Evolutionary conservation across 2,329 filamentous ascomycete genomes (phyloP).

Genomic region (Seiridium cupressi): DNA sequence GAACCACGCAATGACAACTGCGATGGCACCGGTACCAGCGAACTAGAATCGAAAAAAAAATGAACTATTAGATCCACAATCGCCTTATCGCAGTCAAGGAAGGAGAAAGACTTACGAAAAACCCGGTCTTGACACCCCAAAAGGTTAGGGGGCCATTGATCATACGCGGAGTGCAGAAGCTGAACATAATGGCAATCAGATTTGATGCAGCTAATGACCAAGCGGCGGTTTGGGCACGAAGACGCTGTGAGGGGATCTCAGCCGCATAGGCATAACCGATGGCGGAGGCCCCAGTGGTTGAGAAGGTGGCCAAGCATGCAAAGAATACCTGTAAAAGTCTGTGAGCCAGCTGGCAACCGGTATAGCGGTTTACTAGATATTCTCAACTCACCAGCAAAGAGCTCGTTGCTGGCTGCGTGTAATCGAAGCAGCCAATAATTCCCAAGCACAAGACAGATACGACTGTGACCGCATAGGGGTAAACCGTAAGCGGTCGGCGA

Average conservation of each 20-base stretch:
- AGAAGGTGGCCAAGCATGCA: slow-evolving; percentile 1
- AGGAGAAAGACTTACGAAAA: background rate
- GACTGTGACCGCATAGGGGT: background rate
- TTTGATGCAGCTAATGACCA: slow-evolving; percentile 3
- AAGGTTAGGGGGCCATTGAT: background rate
- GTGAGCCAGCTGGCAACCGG: too few relatives aligned
- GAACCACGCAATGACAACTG: background rate
- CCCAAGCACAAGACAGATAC: slow-evolving; percentile 7
- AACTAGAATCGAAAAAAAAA: background rate
- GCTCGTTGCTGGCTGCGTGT: background rate
- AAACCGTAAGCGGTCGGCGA: slow-evolving; percentile 1
- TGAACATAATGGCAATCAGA: slow-evolving; percentile 1
- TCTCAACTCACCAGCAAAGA: background rate
- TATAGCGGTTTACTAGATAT: too few relatives aligned
- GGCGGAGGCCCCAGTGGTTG: slow-evolving; percentile 2
- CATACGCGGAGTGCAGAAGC: slow-evolving; percentile 1
- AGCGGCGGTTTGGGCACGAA: slow-evolving; percentile 1
- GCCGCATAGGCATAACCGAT: slow-evolving; percentile 5
- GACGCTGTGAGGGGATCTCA: slow-evolving; percentile 1
- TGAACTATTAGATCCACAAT: background rate
- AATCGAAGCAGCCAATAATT: slow-evolving; percentile 3
- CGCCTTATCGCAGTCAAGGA: too few relatives aligned
- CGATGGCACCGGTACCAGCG: background rate
- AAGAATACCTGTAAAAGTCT: background rate
- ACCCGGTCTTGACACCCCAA: slow-evolving; percentile 1